Base-by-base conservation (phyloP, 2,329 filamentous ascomycete species). In the Colletotrichum horii region DNA sequence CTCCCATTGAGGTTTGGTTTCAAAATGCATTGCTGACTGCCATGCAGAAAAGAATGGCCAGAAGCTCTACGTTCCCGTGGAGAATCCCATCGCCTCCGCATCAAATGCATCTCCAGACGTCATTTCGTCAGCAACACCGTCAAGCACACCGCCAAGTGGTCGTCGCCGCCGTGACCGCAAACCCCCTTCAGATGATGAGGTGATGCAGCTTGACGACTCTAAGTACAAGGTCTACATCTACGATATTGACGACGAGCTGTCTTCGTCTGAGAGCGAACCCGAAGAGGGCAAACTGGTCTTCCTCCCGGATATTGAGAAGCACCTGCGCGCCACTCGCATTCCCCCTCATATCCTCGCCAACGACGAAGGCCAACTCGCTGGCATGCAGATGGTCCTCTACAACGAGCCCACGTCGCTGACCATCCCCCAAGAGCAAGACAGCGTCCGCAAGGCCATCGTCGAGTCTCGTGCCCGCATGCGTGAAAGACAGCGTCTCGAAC, bases 171-270 rank as follows among this genome's bases (percentile, higher is more conserved):
- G 71, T 78, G 64, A 78, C 76, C 68, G 52, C 66, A 64, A 60
- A 58, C 56, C 66, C 11, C 32, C 67, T 19, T 68, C 78, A 64
- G 81, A 82, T 77, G 93, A 82, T 77, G 93, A 95, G 79, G 81
- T 84, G 72, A 98, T 98, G 96, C 90, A 94, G 73, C 83, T 98
- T 76, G 96, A 98, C 85, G 93, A 98, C 84, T 93, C 94, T 36
- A 94, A 94, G 80, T 90, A 98, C 86, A 95, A 94, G 81, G 92
- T 98, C 76, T 98, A 97, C 88, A 96, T 99, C 79, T 93, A 96
- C 87, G 93, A 97, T 84, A 89, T 99, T 12, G 96, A 98, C 82
- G 94, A 94, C 79, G 96, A 98, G 85, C 90, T 98, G 36, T 93
- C 93, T 16, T 87, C 86, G 9, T 83, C 83, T 32, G 91, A 94